Base-by-base conservation (phyloP, 257 asterid genomes). In the Craterostigma plantagineum region DNA sequence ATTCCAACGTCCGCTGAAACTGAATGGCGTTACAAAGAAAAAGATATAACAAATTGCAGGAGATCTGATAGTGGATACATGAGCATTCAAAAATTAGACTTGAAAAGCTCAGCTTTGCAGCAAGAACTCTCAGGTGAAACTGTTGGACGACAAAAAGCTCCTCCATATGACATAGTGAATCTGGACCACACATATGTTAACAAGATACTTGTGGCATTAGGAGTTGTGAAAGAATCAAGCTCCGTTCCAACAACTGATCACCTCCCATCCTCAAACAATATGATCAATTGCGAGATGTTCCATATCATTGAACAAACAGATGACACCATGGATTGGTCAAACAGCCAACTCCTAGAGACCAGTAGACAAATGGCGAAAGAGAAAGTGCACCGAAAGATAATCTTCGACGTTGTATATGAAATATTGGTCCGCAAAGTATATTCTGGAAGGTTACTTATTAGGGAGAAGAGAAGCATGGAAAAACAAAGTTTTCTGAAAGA, bases 351-450 rank as follows among this genome's bases (percentile, higher is more conserved):
- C n/a, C n/a, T n/a, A n/a, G n/a, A n/a, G n/a, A n/a, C n/a, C n/a
- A n/a, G n/a, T n/a, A n/a, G n/a, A n/a, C n/a, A 16, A 42, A 57
- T 61, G 48, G 36, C 36, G 57, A 52, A 68, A 13, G 67, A 64
- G 67, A 79, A 61, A 66, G 45, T 56, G 45, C 72, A 70, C 27
- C 59, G 93, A 63, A 79, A 66, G 73, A 61, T 69, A 6, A 45
- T 82, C 33, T 76, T 82, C 49, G 98, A 87, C 39, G 57, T 74
- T 33, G 87, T 76, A 13, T 65, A 87, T 51, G 95, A 87, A 68
- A 76, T 82, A 23, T 67, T 79, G 35, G 51, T 62, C 44, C 59
- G 49, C 14, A 79, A 73, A 60, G 40, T 66, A 58, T 53, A 64
- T 53, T 48, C 77, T 35, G 76, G 75, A 56, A 45, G n/a, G n/a